Base-by-base conservation (phyloP, 345 rosid genomes). In the Lepidium africanum region DNA sequence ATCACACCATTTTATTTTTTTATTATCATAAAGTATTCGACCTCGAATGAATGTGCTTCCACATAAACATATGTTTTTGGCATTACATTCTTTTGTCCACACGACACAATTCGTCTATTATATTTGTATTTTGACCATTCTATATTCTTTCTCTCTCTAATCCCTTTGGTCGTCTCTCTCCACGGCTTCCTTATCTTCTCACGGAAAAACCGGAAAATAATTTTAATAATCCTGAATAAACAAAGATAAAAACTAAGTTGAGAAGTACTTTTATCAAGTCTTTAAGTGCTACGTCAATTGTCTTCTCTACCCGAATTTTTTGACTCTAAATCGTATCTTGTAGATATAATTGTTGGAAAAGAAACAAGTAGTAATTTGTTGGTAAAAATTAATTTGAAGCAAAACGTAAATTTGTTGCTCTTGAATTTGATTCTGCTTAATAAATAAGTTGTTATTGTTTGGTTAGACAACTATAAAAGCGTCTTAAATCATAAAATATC, bases 171-270 rank as follows among this genome's bases (percentile, higher is more conserved):
- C 63, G 57, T 74, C 73, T 67, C 69, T 60, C 74, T 69, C 78
- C 78, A 69, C 78, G 71, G 64, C 74, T 75, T 69, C 74, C 78
- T 75, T 75, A 75, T 75, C 78, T 75, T 69, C 64, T 33, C 61
- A 46, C 71, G 56, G 16, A 35, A 75, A 54, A 62, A 14, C 74
- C 54, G 70, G 74, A 49, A 75, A 55, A 69, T 27, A 30, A 59
- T 74, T 30, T 23, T 36, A 37, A 61, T 61, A 53, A 60, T 37
- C 11, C 67, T 51, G 25, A 60, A 60, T 55, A 13, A 54, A 38
- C 8, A 62, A 39, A 48, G 32, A 60, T 4, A 41, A 21, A 25
- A 25, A 25, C 2, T 25, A 25, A 25, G 27, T 25, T 25, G 27
- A 25, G 27, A 25, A 25, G 23, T 21, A 21, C 23, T 21, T 21